Evolutionary conservation across 768 basidiomycete genomes (phyloP), one percentile per base, ranked within the genome.

Genomic region (Termitomyces sp.): DNA sequence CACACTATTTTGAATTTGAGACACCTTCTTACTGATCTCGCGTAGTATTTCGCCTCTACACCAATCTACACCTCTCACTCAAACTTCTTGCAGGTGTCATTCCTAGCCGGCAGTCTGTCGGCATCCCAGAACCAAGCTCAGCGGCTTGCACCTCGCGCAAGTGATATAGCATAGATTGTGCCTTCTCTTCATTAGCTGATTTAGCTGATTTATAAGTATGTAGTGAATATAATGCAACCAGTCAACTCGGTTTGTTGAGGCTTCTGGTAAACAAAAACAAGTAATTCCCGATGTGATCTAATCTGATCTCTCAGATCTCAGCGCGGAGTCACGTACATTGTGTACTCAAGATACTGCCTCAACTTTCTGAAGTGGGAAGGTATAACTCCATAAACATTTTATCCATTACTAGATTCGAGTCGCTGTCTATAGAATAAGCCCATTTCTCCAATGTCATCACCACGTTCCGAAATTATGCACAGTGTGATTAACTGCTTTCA

Each of bases 121-220:
- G 84, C 16, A 90, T 88, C 33, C 90, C 89, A 28, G 98, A 82
- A 36, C 96, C 95, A 64, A 98, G 87, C 77, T 98, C 95, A 35
- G 90, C 90, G 0, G 93, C 94, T 69, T 99, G 96, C 46, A 92
- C 91, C 75, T 98, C 94, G 55, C 96, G 89, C 74, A 99, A 98
- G 58, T 94, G 91, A 70, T 93, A 65, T n/a, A 65, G 50, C 64
- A 64, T 64, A 24, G 63, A 64, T 38, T 61, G 60, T 18, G 60
- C 59, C 72, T 98, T 99, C 73, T 98, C 96, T 71, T 94, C 91
- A 88, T 98, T 98, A 72, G 33, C 47, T 40, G 26, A 46, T 5
- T 28, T 26, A 44, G 30, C 9, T 22, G 30, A 18, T 26, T 7
- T 22, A 22, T 8, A 8, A 12, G 18, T n/a, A n/a, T n/a, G n/a